A percentile compares a stretch with the other conserved stretches of the same genome.
Evolutionary conservation across 768 basidiomycete species (phyloP).

Genomic region (Kwoniella heveanensis): DNA sequence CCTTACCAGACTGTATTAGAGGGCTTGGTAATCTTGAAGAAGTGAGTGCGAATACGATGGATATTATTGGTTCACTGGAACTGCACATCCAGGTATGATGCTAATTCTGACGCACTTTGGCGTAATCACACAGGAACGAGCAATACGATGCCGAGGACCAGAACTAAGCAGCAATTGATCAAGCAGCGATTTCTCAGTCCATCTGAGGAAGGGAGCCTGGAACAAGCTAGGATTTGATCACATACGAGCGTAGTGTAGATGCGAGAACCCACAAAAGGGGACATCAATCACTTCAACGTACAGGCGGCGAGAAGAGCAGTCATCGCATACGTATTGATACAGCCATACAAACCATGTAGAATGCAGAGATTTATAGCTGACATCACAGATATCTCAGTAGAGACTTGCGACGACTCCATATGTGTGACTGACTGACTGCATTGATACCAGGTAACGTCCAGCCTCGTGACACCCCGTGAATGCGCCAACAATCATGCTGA

Average conservation of each 20-base stretch:
- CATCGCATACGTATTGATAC: not conserved
- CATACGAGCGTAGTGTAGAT: not conserved
- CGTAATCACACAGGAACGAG: slow-evolving; percentile 54
- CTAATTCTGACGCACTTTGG: not conserved
- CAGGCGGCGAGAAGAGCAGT: not conserved
- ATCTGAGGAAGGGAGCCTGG: too few relatives aligned
- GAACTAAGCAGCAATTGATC: slow-evolving; percentile 2
- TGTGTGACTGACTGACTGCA: too few relatives aligned
- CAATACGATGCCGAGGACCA: slow-evolving; percentile 55
- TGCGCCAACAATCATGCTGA: too few relatives aligned
- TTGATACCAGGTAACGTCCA: too few relatives aligned
- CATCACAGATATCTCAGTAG: too few relatives aligned
- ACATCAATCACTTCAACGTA: not conserved
- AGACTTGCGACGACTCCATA: too few relatives aligned
- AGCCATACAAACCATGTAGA: not conserved
- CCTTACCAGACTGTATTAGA: slow-evolving; percentile 87
- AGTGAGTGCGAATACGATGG: slow-evolving; percentile 89
- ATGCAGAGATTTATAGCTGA: not conserved
- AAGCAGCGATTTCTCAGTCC: too few relatives aligned
- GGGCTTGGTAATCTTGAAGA: slow-evolving; percentile 86
- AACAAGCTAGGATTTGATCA: too few relatives aligned
- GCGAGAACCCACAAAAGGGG: not conserved
- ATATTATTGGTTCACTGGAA: too few relatives aligned
- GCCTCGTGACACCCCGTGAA: too few relatives aligned
- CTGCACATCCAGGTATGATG: not conserved